Base-by-base conservation (phyloP, 2,329 filamentous ascomycete species). In the Blumeriella jaapii region DNA sequence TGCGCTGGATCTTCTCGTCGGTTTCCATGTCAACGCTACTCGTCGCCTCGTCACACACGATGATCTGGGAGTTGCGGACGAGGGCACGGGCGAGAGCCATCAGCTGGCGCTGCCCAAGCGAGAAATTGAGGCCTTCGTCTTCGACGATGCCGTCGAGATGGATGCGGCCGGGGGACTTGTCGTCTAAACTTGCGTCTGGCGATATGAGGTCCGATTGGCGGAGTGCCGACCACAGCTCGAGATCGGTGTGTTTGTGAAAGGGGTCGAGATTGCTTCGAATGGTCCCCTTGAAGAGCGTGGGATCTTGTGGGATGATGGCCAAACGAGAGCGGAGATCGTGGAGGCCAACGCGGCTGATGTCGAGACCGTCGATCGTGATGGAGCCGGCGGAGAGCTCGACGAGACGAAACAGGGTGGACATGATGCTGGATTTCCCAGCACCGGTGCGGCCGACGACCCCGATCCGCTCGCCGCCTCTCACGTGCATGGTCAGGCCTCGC, bases 21-120 rank as follows among this genome's bases (percentile, higher is more conserved):
- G 89, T 96, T 55, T 95, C 89, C 67, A 95, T 91, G 58, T 96
- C 89, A 6, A 96, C 87, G 0, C 75, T 82, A 1, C 79, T 85
- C 0, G 91, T 98, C 1, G 91, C 91, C 60, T 98, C 91, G 63
- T 98, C 91, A 59, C 89, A 95, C 31, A 98, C 79, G 50, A 96
- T 95, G 60, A 96, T 95, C 49, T 82, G 84, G 1, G 79, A 82
- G 27, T 79, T 76, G 23, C 89, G 78, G 4, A 96, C 89, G 2
- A 98, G 72, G 0, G 91, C 91, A 1, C 91, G 78, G 0, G 87
- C 87, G 1, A 98, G 69, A 1, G 91, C 91, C 82, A 96, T 93
- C 31, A 96, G 73, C 59, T 96, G 91, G 3, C 91, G 76, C 61
- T 96, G 89, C 5, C 89, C 89, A 7, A 96, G 77, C 0, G 85